A percentile compares a stretch with the other conserved stretches of the same genome.
Conservation (phyloP, 331 rosid genomes). For the Arachis monticola region DNA sequence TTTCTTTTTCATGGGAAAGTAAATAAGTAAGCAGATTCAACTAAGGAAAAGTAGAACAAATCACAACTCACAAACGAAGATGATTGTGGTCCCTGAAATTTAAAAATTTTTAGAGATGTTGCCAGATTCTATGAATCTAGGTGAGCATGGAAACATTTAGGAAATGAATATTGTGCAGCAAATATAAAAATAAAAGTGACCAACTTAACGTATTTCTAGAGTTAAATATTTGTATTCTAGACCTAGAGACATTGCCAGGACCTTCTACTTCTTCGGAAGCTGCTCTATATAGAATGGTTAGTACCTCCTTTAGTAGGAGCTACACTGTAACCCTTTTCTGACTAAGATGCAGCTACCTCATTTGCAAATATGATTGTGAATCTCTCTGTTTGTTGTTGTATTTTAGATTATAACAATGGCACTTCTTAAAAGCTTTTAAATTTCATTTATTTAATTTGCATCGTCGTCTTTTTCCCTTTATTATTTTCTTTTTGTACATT, state of each 20-base stretch:
- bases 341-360: slow-evolving; percentile 3
- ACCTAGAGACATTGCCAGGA: not conserved
- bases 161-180: not conserved
- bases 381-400: not conserved
- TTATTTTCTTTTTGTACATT: not conserved
- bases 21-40: too few species aligned
- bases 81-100: too few species aligned
- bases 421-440: not conserved
- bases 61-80: too few species aligned
- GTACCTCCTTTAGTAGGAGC: slow-evolving; percentile 10
- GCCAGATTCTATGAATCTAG: not conserved
- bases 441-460: slow-evolving; percentile 6
- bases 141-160: not conserved
- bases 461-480: slow-evolving; percentile 5
- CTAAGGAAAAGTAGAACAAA: too few species aligned
- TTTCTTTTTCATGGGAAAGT: too few species aligned
- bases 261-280: slow-evolving; percentile 20
- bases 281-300: not conserved
- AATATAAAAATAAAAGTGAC: not conserved
- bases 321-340: not conserved
- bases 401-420: slow-evolving; percentile 13
- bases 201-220: not conserved
- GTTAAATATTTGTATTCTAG: not conserved
- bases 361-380: not conserved
- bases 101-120: too few species aligned